These are phyloP conservation scores for Sordariomycetes sp. DNA, from an alignment of 2,329 filamentous ascomycete genomes.

Conservation along the genomic window DNA sequence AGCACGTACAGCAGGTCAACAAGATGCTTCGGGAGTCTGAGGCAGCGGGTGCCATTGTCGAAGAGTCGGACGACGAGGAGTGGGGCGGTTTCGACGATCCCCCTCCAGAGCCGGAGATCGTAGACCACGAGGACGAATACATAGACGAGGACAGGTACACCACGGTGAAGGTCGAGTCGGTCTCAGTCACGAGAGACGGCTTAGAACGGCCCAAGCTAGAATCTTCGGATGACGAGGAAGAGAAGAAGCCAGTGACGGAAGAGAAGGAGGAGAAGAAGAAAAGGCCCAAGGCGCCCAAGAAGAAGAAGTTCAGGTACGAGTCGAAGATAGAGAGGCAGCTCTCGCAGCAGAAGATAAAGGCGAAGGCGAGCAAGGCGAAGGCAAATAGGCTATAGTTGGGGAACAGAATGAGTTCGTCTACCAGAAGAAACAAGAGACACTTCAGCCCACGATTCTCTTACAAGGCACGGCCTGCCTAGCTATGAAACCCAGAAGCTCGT, in stretches of 20 bases:
- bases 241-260: conserved; percentile 14
- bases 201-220: conserved; percentile 39
- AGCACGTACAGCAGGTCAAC: conserved; percentile 69
- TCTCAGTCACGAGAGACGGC: conserved; percentile 65
- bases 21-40: conserved; percentile 51
- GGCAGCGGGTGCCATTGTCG: conserved; percentile 26
- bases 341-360: conserved; percentile 55
- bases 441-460: background rate
- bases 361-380: conserved; percentile 22
- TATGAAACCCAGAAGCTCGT: background rate
- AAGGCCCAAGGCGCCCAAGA: conserved; percentile 42
- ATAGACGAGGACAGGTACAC: conserved; percentile 94
- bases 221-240: conserved; percentile 20
- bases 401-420: conserved; percentile 10
- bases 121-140: conserved; percentile 85
- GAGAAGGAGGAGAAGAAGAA: conserved; percentile 16
- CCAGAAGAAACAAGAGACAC: conserved; percentile 7
- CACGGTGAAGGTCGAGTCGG: conserved; percentile 84
- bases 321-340: conserved; percentile 73
- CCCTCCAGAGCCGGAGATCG: conserved; percentile 27
- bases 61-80: conserved; percentile 27
- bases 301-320: conserved; percentile 88
- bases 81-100: conserved; percentile 54
- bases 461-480: background rate
- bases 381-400: conserved; percentile 2